These are phyloP conservation scores for Phialophora tarda DNA, from an alignment of 2,329 filamentous ascomycete species.

Conservation along the genomic window DNA sequence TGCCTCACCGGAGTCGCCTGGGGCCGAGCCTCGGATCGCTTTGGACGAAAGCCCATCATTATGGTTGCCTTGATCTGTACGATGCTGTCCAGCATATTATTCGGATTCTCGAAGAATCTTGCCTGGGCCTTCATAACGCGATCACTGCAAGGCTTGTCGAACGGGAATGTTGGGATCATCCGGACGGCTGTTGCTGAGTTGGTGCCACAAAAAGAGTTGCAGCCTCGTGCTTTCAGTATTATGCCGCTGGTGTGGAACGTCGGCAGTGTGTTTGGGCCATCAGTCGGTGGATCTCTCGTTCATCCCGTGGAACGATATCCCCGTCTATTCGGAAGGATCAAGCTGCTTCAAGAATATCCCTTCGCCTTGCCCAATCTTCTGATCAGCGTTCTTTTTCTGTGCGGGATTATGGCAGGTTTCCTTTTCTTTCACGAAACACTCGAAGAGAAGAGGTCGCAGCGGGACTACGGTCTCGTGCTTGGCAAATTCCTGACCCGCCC, in stretches of 20 bases:
- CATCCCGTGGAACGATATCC: conserved; percentile 79
- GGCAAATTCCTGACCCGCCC: conserved; percentile 67
- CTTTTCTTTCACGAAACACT: conserved; percentile 89
- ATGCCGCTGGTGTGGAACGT: conserved; percentile 93
- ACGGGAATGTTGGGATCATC: conserved; percentile 94
- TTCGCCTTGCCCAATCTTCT: conserved; percentile 86
- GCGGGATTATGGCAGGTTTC: conserved; percentile 74
- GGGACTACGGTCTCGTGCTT: conserved; percentile 76
- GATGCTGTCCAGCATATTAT: conserved; percentile 79
- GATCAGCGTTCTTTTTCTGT: conserved; percentile 74
- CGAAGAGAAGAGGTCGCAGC: conserved; percentile 68
- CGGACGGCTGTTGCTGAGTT: conserved; percentile 91
- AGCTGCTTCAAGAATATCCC: conserved; percentile 76
- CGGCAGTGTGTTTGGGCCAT: conserved; percentile 85
- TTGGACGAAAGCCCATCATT: conserved; percentile 83
- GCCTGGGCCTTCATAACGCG: conserved; percentile 79
- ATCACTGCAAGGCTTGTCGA: conserved; percentile 79
- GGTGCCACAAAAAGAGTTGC: conserved; percentile 83
- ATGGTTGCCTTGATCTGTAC: conserved; percentile 75
- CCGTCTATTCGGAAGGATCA: conserved; percentile 67
- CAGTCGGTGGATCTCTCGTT: conserved; percentile 84
- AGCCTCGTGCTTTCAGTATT: conserved; percentile 86
- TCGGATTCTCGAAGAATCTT: conserved; percentile 81
- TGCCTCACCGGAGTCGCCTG: conserved; percentile 74
- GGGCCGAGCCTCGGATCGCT: conserved; percentile 76